Percentiles rank a stretch among this genome's conserved stretches.
Evolutionary conservation across 306 rosid genomes (phyloP).

Genomic region (Malus fusca): DNA sequence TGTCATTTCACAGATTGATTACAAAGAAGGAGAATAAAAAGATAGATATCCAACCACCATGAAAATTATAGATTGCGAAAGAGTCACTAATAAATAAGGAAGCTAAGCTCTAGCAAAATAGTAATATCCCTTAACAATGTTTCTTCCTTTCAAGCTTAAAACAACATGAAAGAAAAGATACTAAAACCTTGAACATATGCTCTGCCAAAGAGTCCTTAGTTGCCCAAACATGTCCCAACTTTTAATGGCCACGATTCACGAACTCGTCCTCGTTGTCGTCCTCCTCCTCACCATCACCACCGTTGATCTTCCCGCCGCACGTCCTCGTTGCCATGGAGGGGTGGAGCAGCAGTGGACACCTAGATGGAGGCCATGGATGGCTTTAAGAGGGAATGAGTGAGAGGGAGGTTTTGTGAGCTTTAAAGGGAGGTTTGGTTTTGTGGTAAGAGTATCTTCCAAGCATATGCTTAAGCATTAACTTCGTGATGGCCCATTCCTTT

Average conservation of each 20-base stretch:
- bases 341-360: background rate
- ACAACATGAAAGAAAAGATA: slow-evolving; percentile 1
- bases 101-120: background rate
- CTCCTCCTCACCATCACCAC: slow-evolving; percentile 19
- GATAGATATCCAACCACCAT: background rate
- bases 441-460: slow-evolving; percentile 59
- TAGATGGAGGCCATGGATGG: slow-evolving; percentile 9
- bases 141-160: slow-evolving; percentile 3
- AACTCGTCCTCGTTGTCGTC: slow-evolving; percentile 3
- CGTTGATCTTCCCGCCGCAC: slow-evolving; percentile 13
- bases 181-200: background rate
- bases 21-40: background rate
- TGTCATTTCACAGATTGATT: too few relatives aligned
- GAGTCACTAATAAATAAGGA: too few relatives aligned
- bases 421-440: slow-evolving; percentile 29
- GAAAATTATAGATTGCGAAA: background rate
- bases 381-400: slow-evolving; percentile 21
- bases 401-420: slow-evolving; percentile 10
- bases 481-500: slow-evolving; percentile 34
- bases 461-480: slow-evolving; percentile 62
- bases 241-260: slow-evolving; percentile 20
- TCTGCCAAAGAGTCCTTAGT: slow-evolving; percentile 74
- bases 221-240: slow-evolving; percentile 58
- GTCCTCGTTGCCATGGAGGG: slow-evolving; percentile 6
- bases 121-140: background rate